phyloP scores from a whole-genome alignment of 2,329 filamentous ascomycete species.

The Diaporthe humulicola region DNA sequence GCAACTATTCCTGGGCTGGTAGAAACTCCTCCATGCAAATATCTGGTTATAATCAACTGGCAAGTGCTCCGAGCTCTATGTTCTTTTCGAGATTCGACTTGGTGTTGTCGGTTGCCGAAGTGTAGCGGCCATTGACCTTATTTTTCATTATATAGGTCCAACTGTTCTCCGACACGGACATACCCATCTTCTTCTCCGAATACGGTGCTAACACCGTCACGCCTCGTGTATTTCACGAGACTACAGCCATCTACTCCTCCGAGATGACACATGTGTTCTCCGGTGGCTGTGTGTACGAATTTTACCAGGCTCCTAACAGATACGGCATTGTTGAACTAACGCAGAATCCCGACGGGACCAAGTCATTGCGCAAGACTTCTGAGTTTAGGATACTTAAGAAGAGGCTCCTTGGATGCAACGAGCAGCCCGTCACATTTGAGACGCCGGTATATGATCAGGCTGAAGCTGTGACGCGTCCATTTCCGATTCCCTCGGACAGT shows the following conservation, averaged over 20 bases:
- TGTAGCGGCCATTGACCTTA: not conserved
- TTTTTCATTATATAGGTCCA: constrained; percentile 46
- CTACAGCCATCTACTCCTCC: constrained; percentile 66
- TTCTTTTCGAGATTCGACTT: too few species aligned
- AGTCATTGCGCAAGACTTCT: not conserved
- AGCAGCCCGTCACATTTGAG: not conserved
- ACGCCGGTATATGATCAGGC: not conserved
- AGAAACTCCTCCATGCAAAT: constrained; percentile 61
- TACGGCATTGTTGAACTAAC: constrained; percentile 56
- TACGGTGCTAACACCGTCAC: constrained; percentile 65
- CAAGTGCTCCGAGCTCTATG: constrained; percentile 8
- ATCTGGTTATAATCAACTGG: constrained; percentile 59
- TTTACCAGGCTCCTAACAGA: constrained; percentile 62
- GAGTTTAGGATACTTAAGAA: constrained; percentile 30
- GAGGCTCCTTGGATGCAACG: not conserved
- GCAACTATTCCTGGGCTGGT: constrained; percentile 70
- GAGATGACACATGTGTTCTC: constrained; percentile 67
- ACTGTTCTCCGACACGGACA: constrained; percentile 64
- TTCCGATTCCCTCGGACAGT: not conserved
- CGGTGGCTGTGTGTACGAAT: constrained; percentile 73
- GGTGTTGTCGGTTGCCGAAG: not conserved
- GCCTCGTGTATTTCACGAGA: constrained; percentile 69
- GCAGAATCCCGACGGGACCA: not conserved
- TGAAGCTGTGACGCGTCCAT: not conserved
- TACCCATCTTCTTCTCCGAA: constrained; percentile 73